Evolutionary conservation across 495 filamentous ascomycete genomes (phyloP).

Genomic region (Xylaria scruposa): DNA sequence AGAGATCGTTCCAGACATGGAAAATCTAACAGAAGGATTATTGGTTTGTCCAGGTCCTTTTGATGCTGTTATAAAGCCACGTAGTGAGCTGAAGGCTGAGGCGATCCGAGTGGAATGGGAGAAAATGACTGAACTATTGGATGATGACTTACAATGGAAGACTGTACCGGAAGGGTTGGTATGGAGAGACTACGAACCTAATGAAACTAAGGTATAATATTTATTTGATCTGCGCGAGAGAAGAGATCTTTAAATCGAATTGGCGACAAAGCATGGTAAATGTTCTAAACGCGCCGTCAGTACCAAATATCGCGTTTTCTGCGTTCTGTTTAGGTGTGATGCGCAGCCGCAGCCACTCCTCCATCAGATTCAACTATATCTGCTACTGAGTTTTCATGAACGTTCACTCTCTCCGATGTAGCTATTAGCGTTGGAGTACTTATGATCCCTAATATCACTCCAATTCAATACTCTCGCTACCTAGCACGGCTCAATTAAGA

Average conservation of each 20-base stretch:
- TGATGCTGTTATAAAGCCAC: conserved; percentile 30
- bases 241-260: not conserved
- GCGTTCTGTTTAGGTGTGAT: not conserved
- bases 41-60: conserved; percentile 31
- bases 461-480: not conserved
- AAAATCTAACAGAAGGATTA: conserved; percentile 43
- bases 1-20: conserved; percentile 40
- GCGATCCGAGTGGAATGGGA: conserved; percentile 38
- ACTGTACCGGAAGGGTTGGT: conserved; percentile 33
- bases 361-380: not conserved
- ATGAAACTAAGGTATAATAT: conserved; percentile 21
- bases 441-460: not conserved
- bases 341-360: not conserved
- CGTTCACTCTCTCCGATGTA: not conserved
- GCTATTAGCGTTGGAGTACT: not conserved
- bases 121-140: conserved; percentile 34
- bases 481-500: too few species aligned
- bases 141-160: conserved; percentile 37
- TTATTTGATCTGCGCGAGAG: not conserved
- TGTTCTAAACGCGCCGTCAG: too few species aligned
- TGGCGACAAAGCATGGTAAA: not conserved
- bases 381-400: not conserved
- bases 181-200: conserved; percentile 33
- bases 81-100: conserved; percentile 31
- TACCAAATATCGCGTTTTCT: not conserved